phyloP scores from a whole-genome alignment of 768 basidiomycete species.

The Phylloporus rhodoxanthus region DNA sequence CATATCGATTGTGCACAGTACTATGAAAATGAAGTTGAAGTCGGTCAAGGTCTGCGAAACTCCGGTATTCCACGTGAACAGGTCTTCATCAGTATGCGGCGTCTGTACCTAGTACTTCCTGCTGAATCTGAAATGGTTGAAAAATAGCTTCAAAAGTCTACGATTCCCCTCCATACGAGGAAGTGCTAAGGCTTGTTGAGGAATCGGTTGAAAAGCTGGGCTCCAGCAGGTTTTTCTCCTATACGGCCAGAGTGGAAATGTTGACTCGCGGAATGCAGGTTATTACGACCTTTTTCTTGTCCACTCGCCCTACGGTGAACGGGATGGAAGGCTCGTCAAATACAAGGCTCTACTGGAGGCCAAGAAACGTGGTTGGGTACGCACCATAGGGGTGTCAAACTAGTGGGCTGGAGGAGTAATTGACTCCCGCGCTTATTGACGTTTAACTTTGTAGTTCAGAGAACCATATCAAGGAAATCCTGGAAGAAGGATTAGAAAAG shows the following conservation, averaged over 20 bases:
- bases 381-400: slow-evolving; percentile 43
- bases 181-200: slow-evolving; percentile 10
- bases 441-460: slow-evolving; percentile 13
- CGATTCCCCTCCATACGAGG: slow-evolving; percentile 10
- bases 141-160: slow-evolving; percentile 21
- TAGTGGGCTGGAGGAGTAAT: slow-evolving; percentile 29
- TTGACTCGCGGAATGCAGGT: slow-evolving; percentile 18
- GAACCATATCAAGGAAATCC: slow-evolving; percentile 24
- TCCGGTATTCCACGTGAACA: slow-evolving; percentile 23
- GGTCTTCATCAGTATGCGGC: slow-evolving; percentile 26
- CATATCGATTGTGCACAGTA: slow-evolving; percentile 24
- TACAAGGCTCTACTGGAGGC: slow-evolving; percentile 37
- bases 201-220: slow-evolving; percentile 24
- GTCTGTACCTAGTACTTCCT: background rate
- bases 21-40: slow-evolving; percentile 23
- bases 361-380: slow-evolving; percentile 33
- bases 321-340: slow-evolving; percentile 33
- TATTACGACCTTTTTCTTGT: slow-evolving; percentile 46
- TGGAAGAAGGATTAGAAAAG: slow-evolving; percentile 20
- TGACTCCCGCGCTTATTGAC: background rate
- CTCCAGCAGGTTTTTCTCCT: slow-evolving; percentile 7
- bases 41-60: slow-evolving; percentile 23
- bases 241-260: background rate
- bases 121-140: background rate
- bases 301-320: slow-evolving; percentile 39